phyloP scores from a whole-genome alignment of 2,329 filamentous ascomycete species.

The Paecilomyces fulvus region DNA sequence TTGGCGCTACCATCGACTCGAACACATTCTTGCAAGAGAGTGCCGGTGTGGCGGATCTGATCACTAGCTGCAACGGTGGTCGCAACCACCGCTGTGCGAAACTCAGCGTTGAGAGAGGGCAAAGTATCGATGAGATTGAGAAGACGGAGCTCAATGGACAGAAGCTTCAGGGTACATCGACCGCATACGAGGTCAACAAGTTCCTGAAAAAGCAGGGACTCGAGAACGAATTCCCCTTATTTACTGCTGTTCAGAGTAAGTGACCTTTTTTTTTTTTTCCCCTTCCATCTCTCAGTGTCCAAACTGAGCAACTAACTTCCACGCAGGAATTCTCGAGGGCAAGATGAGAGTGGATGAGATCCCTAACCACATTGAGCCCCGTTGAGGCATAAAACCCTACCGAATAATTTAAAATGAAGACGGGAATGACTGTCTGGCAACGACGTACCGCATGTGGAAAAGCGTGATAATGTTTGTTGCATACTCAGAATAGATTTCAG shows the following conservation, averaged over 20 bases:
- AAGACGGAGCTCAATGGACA: slow-evolving; percentile 86
- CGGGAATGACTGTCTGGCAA: not conserved
- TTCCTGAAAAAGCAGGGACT: slow-evolving; percentile 73
- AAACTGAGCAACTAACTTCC: slow-evolving; percentile 10
- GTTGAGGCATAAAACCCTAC: slow-evolving; percentile 4
- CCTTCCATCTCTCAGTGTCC: slow-evolving; percentile 1
- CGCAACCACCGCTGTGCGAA: slow-evolving; percentile 92
- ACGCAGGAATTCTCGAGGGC: slow-evolving; percentile 62
- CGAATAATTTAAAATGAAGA: slow-evolving; percentile 7
- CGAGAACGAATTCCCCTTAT: slow-evolving; percentile 80
- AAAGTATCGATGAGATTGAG: slow-evolving; percentile 81
- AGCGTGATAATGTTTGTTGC: not conserved
- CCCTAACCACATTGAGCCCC: slow-evolving; percentile 54
- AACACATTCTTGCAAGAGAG: slow-evolving; percentile 87
- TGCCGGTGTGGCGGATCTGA: slow-evolving; percentile 54
- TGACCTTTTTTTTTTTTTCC: slow-evolving; percentile 4
- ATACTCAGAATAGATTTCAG: not conserved
- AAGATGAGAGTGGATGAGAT: slow-evolving; percentile 72
- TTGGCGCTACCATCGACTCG: slow-evolving; percentile 68
- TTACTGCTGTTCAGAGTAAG: slow-evolving; percentile 72
- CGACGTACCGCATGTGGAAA: not conserved
- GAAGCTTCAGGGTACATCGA: slow-evolving; percentile 90
- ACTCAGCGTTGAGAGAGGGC: slow-evolving; percentile 69
- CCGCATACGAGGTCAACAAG: slow-evolving; percentile 80
- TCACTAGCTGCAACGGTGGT: slow-evolving; percentile 86